Base-by-base conservation (phyloP, 2,329 filamentous ascomycete species). In the Hortaea sp. region DNA sequence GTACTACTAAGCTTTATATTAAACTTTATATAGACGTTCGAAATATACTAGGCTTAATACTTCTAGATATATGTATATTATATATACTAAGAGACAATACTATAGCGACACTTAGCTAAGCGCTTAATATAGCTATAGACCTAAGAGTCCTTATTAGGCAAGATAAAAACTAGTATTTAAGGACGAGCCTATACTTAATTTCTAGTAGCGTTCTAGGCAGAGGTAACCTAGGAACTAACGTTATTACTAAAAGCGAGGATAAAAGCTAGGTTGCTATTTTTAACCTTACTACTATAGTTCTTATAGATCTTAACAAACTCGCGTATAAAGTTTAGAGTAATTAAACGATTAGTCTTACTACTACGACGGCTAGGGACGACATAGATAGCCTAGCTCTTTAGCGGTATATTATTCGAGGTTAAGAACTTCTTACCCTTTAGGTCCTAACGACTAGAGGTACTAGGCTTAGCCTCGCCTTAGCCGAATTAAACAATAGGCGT, bases 11-110 rank as follows among this genome's bases (percentile, higher is more conserved):
- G 76, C 70, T 98, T 98, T 3, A 87, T 85, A 57, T 98, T 97
- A 53, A 98, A 81, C 70, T 98, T 98, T 87, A 98, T 92, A 53
- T 81, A 78, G 0, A 98, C 88, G 51, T 98, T 98, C 1, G 86
- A 92, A 58, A 86, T 84, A 66, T 97, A 97, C 58, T 98, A 92
- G 0, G 76, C 75, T 20, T 84, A 79, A 11, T 77, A 78, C 62
- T 83, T 84, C 34, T 69, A 56, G 0, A 90, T 85, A 49, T 94
- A 83, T 0, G 69, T 68, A 2, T 73, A 70, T 53, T 88, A 82
- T 11, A 97, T 62, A 51, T 89, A 84, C 62, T 97, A 92, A 0
- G 88, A 87, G 0, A 88, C 74, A 10, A 89, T 76, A n/a, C 84
- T 88, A 53, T 81, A 89, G 32, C 86, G 82, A 59, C 86, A 90